These are phyloP conservation scores for Acorus calamus DNA, from an alignment of 106 monocot genomes.

Conservation along the genomic window DNA sequence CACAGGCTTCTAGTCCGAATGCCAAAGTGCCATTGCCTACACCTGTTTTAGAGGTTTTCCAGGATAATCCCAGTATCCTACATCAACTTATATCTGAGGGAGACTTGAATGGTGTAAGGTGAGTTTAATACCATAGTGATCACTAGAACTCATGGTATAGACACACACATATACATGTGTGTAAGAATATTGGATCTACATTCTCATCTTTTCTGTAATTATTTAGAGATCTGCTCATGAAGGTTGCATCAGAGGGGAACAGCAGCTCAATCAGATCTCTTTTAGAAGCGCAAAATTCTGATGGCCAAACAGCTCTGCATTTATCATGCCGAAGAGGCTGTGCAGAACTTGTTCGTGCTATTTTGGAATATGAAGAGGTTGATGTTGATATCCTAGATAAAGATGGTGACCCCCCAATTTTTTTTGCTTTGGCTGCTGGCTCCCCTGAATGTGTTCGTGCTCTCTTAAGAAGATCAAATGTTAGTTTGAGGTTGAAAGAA, in stretches of 20 bases:
- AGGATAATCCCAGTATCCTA: slow-evolving; percentile 58
- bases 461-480: slow-evolving; percentile 66
- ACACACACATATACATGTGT: not conserved
- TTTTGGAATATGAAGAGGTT: slow-evolving; percentile 71
- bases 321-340: slow-evolving; percentile 76
- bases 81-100: slow-evolving; percentile 81
- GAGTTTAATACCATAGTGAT: slow-evolving; percentile 4
- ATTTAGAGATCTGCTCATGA: slow-evolving; percentile 62
- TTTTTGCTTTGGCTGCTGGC: slow-evolving; percentile 86
- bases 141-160: not conserved
- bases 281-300: slow-evolving; percentile 77
- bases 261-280: slow-evolving; percentile 51
- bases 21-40: slow-evolving; percentile 57
- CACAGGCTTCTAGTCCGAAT: slow-evolving; percentile 22
- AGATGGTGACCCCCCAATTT: slow-evolving; percentile 91
- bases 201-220: slow-evolving; percentile 3
- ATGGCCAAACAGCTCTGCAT: slow-evolving; percentile 88
- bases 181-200: not conserved
- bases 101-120: slow-evolving; percentile 60
- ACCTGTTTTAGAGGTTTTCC: slow-evolving; percentile 62
- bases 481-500: slow-evolving; percentile 46
- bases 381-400: slow-evolving; percentile 81
- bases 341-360: slow-evolving; percentile 64
- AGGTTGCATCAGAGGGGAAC: slow-evolving; percentile 46
- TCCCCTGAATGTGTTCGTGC: slow-evolving; percentile 67